Base-by-base conservation (phyloP, 345 rosid species). In the Schrenkiella parvula region DNA sequence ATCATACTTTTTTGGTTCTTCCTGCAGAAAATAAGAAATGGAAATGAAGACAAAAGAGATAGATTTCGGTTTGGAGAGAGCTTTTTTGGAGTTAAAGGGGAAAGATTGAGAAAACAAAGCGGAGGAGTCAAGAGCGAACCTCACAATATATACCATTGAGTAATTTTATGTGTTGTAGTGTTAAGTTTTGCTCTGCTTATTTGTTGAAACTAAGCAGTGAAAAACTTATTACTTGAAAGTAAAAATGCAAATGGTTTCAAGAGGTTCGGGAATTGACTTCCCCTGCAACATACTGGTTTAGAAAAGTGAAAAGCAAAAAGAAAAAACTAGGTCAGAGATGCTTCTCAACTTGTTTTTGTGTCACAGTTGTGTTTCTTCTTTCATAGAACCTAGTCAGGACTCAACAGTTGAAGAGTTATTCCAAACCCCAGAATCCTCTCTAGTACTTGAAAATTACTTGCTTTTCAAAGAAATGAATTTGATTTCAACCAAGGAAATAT, bases 181-280 rank as follows among this genome's bases (percentile, higher is more conserved):
- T 75, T 61, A 26, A 74, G 78, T 74, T 74, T 67, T 74, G 55
- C 58, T 74, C 68, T 66, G 72, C 78, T 66, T 66, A 66, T 38
- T 66, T 67, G 68, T 21, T 53, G 69, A 68, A 53, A 51, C 52
- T 53, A 75, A 75, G 74, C 74, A 75, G 73, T 66, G 65, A 19
- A 43, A 64, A 63, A 62, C 65, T 52, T 68, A 41, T 54, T 75
- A 60, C 70, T 66, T 41, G 5, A 10, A 62, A 32, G 29, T 47
- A 13, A 34, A 35, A 39, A 46, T 42, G 57, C 64, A 53, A 72
- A 60, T 68, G 79, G 74, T 78, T 82, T 74, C 60, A 74, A 64
- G 82, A 83, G 97, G 97, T 91, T 91, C 97, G 96, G 97, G 97
- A 53, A 90, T 89, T 93, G 97, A 93, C 97, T 93, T 90, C 71